phyloP scores from a whole-genome alignment of 2,329 filamentous ascomycete species.

The Parasarocladium wereldwijsianum region DNA sequence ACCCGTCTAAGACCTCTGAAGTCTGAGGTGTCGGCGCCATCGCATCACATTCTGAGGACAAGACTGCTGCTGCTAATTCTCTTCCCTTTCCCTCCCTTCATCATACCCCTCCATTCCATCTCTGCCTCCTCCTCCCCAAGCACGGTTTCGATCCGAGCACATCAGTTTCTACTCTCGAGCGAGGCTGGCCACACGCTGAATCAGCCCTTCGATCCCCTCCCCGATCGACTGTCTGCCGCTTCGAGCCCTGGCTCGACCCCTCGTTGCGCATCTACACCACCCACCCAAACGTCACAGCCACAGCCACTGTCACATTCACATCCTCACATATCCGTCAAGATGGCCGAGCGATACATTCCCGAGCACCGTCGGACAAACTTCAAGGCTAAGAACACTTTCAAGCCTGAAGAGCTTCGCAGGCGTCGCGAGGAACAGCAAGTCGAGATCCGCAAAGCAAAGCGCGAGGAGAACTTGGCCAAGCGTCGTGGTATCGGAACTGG shows the following conservation, averaged over 20 bases:
- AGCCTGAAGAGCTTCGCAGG: constrained; percentile 95
- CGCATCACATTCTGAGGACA: no score
- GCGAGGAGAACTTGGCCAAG: constrained; percentile 98
- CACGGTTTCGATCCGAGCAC: no score
- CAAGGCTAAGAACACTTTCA: constrained; percentile 99
- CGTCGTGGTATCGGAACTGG: constrained; percentile 81
- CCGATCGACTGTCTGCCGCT: no score
- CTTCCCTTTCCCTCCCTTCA: constrained; percentile 2
- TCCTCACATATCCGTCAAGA: constrained; percentile 37
- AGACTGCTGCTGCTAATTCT: no score
- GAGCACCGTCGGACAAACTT: constrained; percentile 98
- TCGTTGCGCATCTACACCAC: no score
- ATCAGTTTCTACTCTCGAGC: no score
- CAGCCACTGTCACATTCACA: no score
- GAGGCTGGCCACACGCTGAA: no score
- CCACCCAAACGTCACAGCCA: constrained; percentile 6
- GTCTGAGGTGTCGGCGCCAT: no score
- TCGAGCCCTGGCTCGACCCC: no score
- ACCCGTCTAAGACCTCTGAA: no score
- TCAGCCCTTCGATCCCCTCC: no score
- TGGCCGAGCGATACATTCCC: constrained; percentile 98
- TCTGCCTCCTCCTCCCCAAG: constrained; percentile 8
- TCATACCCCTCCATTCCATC: constrained; percentile 6
- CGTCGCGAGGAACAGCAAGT: constrained; percentile 98
- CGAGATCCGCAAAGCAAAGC: constrained; percentile 96